Evolutionary conservation across 352 stramenopile species (phyloP), one percentile per base, ranked within the genome.

Genomic region (Hyaloperonospora brassicae): DNA sequence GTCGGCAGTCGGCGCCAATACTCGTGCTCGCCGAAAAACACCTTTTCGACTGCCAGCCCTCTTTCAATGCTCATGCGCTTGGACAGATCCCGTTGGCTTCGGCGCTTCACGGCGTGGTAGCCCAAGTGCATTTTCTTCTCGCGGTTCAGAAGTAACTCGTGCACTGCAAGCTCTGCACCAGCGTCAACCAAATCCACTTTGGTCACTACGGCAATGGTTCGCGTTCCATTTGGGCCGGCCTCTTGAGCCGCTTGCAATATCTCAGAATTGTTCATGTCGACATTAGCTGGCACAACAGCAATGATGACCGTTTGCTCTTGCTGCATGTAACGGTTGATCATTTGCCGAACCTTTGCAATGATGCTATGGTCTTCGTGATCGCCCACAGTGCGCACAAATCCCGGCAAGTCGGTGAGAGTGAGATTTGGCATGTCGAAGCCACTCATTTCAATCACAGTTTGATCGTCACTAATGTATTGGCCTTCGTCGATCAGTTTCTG

Each of bases 181-280:
- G 60, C 58, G 73, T 95, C 83, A 44, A 96, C 87, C 39, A 95
- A 66, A 70, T 96, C 87, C 41, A 89, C 68, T 63, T 95, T 95
- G 7, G 87, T 96, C 42, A 95, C 69, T 2, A 96, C 84, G 1
- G 81, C 80, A 55, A 95, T 93, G 0, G 84, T 96, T 21, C 87
- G 80, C 22, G 62, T 62, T 9, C 77, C 84, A 8, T 67, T 56
- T 2, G 76, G 66, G 59, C 94, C 86, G 9, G 76, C 82, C 49
- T 86, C 70, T 46, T 79, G 54, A 1, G 79, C 79, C 5, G 74
- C 73, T 39, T 84, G 67, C 46, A 95, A 51, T 30, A 95, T 90
- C 56, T 91, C 85, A 24, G 81, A 82, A 39, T 87, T 93, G 55
- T 89, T 79, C 61, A 95, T 85, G 45, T 93, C 85, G 12, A 90